Evolutionary conservation across 768 basidiomycete species (phyloP).

Genomic region (Auriculariales sp.): DNA sequence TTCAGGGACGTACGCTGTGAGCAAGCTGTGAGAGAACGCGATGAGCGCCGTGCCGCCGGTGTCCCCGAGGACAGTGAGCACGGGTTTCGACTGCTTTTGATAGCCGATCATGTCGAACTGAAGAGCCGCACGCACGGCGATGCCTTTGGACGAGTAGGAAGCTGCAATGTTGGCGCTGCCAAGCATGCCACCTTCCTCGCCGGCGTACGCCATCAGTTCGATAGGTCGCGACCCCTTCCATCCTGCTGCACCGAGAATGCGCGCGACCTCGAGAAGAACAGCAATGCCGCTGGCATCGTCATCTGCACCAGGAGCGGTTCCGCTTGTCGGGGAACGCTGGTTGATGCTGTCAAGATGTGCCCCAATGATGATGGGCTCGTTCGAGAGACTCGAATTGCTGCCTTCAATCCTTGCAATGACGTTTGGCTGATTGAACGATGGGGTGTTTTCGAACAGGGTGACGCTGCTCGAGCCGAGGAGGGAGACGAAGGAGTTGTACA

Average conservation of each 20-base stretch:
- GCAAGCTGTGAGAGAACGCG: background rate
- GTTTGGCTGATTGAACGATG: background rate
- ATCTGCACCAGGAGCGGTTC: slow-evolving; percentile 3
- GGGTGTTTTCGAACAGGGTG: background rate
- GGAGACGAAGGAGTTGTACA: background rate
- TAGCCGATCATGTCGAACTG: slow-evolving; percentile 6
- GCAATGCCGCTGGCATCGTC: background rate
- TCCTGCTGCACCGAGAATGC: slow-evolving; percentile 1
- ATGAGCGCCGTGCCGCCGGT: background rate
- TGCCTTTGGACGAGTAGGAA: slow-evolving; percentile 1
- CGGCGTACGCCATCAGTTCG: slow-evolving; percentile 3
- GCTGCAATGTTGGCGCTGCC: background rate
- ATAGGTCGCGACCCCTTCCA: slow-evolving; percentile 1
- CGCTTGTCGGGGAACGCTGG: slow-evolving; percentile 4
- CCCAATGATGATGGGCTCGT: slow-evolving; percentile 7
- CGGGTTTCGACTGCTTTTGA: background rate
- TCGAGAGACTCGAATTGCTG: background rate
- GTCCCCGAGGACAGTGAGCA: background rate
- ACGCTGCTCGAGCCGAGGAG: background rate
- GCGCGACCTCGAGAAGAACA: background rate
- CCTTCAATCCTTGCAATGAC: background rate
- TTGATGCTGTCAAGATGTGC: slow-evolving; percentile 10
- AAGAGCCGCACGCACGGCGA: background rate
- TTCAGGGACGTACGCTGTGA: slow-evolving; percentile 2
- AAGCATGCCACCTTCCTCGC: slow-evolving; percentile 4